Percentiles rank a stretch among this genome's conserved stretches.
phyloP scores from a whole-genome alignment of 257 asterid species.

The Misopates orontium region DNA sequence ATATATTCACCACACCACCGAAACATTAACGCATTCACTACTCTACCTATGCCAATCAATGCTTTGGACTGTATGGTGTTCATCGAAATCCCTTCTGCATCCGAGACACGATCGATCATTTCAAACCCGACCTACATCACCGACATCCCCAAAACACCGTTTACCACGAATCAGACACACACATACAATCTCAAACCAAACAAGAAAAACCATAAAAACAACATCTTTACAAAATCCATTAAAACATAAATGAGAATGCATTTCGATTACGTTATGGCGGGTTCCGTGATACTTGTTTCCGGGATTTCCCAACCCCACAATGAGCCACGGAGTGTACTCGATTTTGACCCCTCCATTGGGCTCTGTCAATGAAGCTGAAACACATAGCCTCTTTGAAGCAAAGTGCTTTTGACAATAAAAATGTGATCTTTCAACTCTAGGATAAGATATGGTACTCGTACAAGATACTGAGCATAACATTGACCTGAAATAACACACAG shows the following conservation, averaged over 20 bases:
- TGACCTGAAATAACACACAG: constrained; percentile 38
- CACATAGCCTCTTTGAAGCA: constrained; percentile 45
- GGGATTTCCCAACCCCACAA: constrained; percentile 99
- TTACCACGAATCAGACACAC: constrained; percentile 10
- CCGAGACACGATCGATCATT: constrained; percentile 81
- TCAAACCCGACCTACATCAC: constrained; percentile 84
- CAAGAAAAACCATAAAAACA: constrained; percentile 3
- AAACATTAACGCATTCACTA: not conserved
- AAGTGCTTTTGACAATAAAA: constrained; percentile 39
- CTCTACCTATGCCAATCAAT: constrained; percentile 75
- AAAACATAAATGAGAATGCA: constrained; percentile 15
- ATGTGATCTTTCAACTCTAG: constrained; percentile 40
- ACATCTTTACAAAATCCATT: constrained; percentile 6
- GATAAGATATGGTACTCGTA: constrained; percentile 35
- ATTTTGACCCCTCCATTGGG: constrained; percentile 55
- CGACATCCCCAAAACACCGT: not conserved
- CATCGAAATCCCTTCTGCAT: constrained; percentile 75
- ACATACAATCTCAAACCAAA: constrained; percentile 2
- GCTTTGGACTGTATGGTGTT: constrained; percentile 92
- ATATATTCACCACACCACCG: too few relatives aligned
- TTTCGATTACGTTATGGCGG: constrained; percentile 75
- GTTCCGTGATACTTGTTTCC: constrained; percentile 96
- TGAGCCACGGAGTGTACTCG: constrained; percentile 95
- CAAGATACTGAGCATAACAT: constrained; percentile 65
- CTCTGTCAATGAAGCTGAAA: constrained; percentile 54